phyloP scores from a whole-genome alignment of 352 stramenopile species.

The Pythium grandisporangium region DNA sequence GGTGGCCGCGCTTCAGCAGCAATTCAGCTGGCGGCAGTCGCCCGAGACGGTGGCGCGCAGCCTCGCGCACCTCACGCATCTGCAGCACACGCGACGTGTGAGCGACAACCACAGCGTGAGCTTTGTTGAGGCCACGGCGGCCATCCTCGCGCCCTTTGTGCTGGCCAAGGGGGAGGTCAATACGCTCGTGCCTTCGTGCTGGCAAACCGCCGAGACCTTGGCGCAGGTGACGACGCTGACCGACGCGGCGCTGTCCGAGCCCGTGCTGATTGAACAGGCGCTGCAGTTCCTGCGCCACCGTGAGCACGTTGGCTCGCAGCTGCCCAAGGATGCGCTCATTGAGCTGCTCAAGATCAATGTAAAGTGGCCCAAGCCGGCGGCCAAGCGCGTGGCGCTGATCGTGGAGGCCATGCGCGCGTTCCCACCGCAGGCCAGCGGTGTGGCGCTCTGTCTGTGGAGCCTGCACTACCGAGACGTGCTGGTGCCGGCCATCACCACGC shows the following conservation, averaged over 20 bases:
- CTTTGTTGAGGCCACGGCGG: conserved; percentile 42
- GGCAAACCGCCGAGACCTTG: too few species aligned
- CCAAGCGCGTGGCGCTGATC: conserved; percentile 55
- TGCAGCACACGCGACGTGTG: conserved; percentile 37
- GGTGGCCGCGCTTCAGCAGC: neutral
- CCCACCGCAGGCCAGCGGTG: conserved; percentile 19
- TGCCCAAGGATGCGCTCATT: conserved; percentile 35
- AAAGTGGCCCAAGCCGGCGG: conserved; percentile 61
- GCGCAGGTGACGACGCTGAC: conserved; percentile 7
- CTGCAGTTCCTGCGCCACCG: conserved; percentile 20
- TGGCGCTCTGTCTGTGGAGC: conserved; percentile 67
- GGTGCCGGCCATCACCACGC: conserved; percentile 33
- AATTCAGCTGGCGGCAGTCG: conserved; percentile 12
- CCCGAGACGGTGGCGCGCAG: conserved; percentile 16
- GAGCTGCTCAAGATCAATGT: conserved; percentile 71
- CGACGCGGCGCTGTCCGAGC: conserved; percentile 10
- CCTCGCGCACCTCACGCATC: conserved; percentile 20
- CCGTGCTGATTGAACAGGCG: conserved; percentile 25
- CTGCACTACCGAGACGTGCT: conserved; percentile 50
- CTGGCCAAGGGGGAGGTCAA: conserved; percentile 9
- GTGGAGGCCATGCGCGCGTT: conserved; percentile 53
- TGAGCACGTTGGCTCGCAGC: conserved; percentile 10
- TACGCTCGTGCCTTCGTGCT: too few species aligned
- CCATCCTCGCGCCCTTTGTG: conserved; percentile 44
- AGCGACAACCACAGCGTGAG: conserved; percentile 36